Conservation (phyloP, 2,329 filamentous ascomycete species). For the Didymella pomorum region DNA sequence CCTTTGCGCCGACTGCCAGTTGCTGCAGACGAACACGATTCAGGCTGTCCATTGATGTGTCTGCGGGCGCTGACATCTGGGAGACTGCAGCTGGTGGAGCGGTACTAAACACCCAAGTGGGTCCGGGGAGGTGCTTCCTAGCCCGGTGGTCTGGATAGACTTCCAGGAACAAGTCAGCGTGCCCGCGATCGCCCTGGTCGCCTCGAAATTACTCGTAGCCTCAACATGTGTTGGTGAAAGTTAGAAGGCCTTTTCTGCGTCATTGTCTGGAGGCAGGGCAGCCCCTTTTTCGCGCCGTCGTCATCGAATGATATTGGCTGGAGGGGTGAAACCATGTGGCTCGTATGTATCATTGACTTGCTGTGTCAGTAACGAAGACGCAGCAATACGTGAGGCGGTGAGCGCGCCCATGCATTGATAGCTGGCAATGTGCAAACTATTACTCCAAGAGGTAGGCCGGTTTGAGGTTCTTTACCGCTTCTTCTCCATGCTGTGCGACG, state of each 20-base stretch:
- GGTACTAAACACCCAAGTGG: slow-evolving; percentile 34
- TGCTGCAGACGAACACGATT: background rate
- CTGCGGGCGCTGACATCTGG: slow-evolving; percentile 17
- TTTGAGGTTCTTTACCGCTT: slow-evolving; percentile 44
- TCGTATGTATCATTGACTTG: slow-evolving; percentile 22
- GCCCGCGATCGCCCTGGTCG: slow-evolving; percentile 41
- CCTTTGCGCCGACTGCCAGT: background rate
- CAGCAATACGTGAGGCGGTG: slow-evolving; percentile 35
- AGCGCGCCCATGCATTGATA: slow-evolving; percentile 35
- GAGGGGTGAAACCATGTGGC: slow-evolving; percentile 21
- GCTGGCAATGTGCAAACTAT: slow-evolving; percentile 35
- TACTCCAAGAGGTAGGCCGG: slow-evolving; percentile 40
- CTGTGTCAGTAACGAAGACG: slow-evolving; percentile 29
- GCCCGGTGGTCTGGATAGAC: slow-evolving; percentile 44
- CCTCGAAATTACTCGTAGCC: slow-evolving; percentile 40
- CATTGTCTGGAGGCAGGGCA: slow-evolving; percentile 28
- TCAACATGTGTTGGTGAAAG: slow-evolving; percentile 32
- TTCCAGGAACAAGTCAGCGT: slow-evolving; percentile 47
- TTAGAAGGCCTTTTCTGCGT: slow-evolving; percentile 32
- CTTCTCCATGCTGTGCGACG: slow-evolving; percentile 38
- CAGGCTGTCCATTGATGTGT: background rate
- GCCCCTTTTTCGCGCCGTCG: slow-evolving; percentile 38
- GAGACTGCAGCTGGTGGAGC: slow-evolving; percentile 33
- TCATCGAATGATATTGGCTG: slow-evolving; percentile 36
- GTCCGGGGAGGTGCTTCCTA: slow-evolving; percentile 49